Evolutionary conservation across 2,329 filamentous ascomycete genomes (phyloP).

Genomic region (Epichloe uncinata): DNA sequence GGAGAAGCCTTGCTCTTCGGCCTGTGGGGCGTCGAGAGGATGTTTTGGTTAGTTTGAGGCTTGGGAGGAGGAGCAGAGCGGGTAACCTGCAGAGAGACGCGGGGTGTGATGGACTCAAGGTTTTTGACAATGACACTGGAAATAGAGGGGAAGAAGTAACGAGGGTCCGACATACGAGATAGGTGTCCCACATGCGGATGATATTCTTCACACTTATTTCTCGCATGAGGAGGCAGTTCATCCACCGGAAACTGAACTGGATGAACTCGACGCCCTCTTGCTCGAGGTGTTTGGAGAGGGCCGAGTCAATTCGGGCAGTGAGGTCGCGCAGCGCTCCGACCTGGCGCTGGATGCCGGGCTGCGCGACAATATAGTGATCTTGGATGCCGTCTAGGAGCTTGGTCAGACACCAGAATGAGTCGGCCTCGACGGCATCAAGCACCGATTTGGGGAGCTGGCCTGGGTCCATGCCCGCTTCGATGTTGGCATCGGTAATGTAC

Average conservation of each 20-base stretch:
- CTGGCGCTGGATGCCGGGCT: constrained; percentile 91
- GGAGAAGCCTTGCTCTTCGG: constrained; percentile 96
- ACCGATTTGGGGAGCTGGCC: constrained; percentile 84
- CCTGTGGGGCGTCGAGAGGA: constrained; percentile 36
- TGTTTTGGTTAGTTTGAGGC: not conserved
- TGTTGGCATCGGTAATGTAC: constrained; percentile 88
- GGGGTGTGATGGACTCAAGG: not conserved
- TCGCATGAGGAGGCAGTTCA: constrained; percentile 97
- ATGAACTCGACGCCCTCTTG: constrained; percentile 93
- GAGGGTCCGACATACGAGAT: constrained; percentile 53
- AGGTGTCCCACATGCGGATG: constrained; percentile 99
- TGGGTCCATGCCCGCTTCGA: constrained; percentile 92
- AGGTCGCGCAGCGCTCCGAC: constrained; percentile 80
- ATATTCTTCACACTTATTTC: constrained; percentile 95
- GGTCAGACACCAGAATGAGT: constrained; percentile 96
- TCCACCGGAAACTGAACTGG: constrained; percentile 98
- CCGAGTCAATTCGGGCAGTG: constrained; percentile 76
- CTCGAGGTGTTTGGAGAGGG: constrained; percentile 77
- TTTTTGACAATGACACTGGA: not conserved
- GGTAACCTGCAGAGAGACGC: not conserved
- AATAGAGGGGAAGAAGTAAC: not conserved
- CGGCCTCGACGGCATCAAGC: constrained; percentile 90
- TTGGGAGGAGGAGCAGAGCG: not conserved
- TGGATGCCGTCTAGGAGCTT: constrained; percentile 98
- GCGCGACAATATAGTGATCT: constrained; percentile 96